Conservation (phyloP, 495 filamentous ascomycete genomes). For the Terfezia claveryi region DNA sequence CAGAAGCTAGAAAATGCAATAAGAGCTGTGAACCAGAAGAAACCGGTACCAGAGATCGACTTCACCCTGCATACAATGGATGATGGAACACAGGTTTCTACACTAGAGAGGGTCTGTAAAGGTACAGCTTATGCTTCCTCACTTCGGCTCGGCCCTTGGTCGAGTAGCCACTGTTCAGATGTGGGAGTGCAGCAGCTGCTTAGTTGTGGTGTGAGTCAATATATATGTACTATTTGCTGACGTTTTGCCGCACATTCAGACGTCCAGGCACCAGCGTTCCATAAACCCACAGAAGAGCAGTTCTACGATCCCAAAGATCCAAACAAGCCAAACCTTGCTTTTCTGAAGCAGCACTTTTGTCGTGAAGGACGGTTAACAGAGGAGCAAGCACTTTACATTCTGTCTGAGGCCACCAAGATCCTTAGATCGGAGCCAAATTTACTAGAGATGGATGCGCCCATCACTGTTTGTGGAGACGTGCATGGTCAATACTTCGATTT, state of each 20-base stretch:
- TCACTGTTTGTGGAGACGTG: constrained; percentile 97
- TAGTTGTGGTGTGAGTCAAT: too few species aligned
- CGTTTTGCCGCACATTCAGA: constrained; percentile 20
- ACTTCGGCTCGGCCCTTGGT: neutral
- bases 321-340: constrained; percentile 74
- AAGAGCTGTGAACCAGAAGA: constrained; percentile 77
- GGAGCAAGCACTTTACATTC: constrained; percentile 90
- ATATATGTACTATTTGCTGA: too few species aligned
- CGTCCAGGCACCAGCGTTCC: constrained; percentile 75
- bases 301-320: constrained; percentile 50
- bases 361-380: constrained; percentile 91
- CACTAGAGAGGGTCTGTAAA: constrained; percentile 87
- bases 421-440: constrained; percentile 78
- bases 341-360: constrained; percentile 95
- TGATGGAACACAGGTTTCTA: constrained; percentile 86
- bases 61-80: constrained; percentile 97
- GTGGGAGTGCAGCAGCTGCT: too few species aligned
- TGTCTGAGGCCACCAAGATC: constrained; percentile 61
- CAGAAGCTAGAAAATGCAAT: constrained; percentile 41
- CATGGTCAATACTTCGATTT: constrained; percentile 97
- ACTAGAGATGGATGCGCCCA: constrained; percentile 97
- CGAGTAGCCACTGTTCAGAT: neutral
- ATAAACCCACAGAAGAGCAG: constrained; percentile 64
- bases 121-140: constrained; percentile 31
- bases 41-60: constrained; percentile 88